phyloP scores from a whole-genome alignment of 805 yeast genomes.

The Cyberlindnera lachancei region DNA sequence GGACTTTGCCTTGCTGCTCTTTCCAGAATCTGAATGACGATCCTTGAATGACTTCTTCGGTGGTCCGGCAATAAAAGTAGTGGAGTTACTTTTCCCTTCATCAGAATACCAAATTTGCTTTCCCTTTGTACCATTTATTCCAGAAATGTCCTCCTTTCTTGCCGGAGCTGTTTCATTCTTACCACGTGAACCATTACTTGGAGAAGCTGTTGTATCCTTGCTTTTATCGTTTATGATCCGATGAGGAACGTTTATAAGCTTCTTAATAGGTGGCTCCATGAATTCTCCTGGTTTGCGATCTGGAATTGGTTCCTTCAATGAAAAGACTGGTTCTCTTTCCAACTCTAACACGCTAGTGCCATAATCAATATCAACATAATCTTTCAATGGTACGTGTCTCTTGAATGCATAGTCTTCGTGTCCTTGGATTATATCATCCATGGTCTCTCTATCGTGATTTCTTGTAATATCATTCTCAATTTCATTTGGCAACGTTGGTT shows the following conservation, averaged over 20 bases:
- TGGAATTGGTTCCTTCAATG: conserved; percentile 3
- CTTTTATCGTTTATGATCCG: background rate
- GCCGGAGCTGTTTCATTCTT: background rate
- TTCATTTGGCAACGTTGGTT: background rate
- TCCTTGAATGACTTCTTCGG: background rate
- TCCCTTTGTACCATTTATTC: background rate
- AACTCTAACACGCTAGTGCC: background rate
- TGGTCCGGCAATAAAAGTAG: background rate
- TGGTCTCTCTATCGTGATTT: background rate
- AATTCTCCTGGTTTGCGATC: conserved; percentile 5
- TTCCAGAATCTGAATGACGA: background rate
- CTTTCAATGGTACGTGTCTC: background rate
- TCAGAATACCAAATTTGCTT: background rate
- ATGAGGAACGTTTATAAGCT: background rate
- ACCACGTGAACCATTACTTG: background rate
- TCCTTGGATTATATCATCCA: background rate
- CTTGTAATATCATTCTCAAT: too few species aligned
- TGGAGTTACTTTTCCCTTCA: background rate
- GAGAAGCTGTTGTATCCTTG: too few species aligned
- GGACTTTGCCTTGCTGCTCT: background rate
- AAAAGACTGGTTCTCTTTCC: conserved; percentile 2
- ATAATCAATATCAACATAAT: background rate
- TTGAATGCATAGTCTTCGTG: background rate
- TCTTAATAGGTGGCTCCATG: conserved; percentile 4
- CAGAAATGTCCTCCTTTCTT: background rate